A percentile compares a stretch with the other conserved stretches of the same genome.
Evolutionary conservation across 1,284 basidiomycete genomes (phyloP).

Genomic region (Termitomyces sp.): DNA sequence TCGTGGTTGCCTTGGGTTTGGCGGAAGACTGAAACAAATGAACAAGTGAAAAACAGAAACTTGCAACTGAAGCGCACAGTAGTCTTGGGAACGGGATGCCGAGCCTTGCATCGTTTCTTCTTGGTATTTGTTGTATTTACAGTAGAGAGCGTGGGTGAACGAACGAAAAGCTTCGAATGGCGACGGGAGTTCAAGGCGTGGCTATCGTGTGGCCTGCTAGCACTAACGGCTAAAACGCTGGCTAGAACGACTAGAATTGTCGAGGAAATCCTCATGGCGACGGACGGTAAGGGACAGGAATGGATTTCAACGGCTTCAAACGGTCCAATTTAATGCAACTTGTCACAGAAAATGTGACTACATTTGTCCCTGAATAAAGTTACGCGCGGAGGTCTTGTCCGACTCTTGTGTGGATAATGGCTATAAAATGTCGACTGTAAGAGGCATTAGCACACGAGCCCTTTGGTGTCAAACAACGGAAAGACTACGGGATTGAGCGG

Average conservation of each 20-base stretch:
- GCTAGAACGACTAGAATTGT: slow-evolving; percentile 35
- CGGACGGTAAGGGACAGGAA: slow-evolving; percentile 9
- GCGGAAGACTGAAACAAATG: background rate
- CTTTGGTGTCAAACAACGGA: background rate
- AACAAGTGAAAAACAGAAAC: background rate
- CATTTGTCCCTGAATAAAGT: slow-evolving; percentile 6
- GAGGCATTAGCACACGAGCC: background rate
- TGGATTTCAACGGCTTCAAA: slow-evolving; percentile 9
- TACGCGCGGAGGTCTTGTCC: background rate
- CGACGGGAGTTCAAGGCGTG: slow-evolving; percentile 23
- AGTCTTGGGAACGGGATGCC: slow-evolving; percentile 5
- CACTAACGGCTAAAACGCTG: slow-evolving; percentile 33
- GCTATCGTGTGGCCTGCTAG: slow-evolving; percentile 29
- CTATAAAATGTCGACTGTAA: background rate
- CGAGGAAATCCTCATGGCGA: slow-evolving; percentile 31
- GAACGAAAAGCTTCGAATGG: slow-evolving; percentile 30
- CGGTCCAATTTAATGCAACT: slow-evolving; percentile 13
- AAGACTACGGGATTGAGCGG: background rate
- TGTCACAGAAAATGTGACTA: slow-evolving; percentile 13
- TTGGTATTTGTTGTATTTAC: slow-evolving; percentile 12
- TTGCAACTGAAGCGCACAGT: background rate
- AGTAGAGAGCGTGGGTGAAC: slow-evolving; percentile 22
- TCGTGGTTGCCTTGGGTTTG: background rate
- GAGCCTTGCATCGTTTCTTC: slow-evolving; percentile 27
- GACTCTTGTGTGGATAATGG: background rate